Evolutionary conservation across 83 land plant genomes (phyloP).

Genomic region (Picea engelmannii): DNA sequence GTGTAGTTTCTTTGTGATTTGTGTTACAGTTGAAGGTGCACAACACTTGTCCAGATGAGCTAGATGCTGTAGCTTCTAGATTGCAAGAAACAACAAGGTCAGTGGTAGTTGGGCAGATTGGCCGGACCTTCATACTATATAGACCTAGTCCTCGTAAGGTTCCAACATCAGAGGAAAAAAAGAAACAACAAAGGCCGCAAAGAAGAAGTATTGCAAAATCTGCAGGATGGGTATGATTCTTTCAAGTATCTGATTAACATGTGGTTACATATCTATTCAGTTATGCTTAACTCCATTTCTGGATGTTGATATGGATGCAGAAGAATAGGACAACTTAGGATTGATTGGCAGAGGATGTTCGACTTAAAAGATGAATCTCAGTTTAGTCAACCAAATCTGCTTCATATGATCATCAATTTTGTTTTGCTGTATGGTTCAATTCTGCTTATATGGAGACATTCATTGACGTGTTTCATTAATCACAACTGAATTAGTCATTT

Average conservation of each 20-base stretch:
- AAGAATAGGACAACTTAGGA: neutral
- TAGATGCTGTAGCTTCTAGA: slow-evolving; percentile 41
- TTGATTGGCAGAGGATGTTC: neutral
- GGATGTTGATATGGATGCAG: slow-evolving; percentile 4
- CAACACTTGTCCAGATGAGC: slow-evolving; percentile 60
- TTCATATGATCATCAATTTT: neutral
- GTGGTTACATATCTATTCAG: neutral
- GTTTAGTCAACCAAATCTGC: neutral
- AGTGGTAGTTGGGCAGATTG: slow-evolving; percentile 58
- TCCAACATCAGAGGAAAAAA: slow-evolving; percentile 42
- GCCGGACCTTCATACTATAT: slow-evolving; percentile 61
- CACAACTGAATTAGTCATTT: neutral
- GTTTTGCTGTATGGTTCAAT: neutral
- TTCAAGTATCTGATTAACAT: neutral
- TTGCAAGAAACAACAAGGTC: slow-evolving; percentile 61
- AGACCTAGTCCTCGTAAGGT: slow-evolving; percentile 59
- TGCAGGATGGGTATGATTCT: slow-evolving; percentile 6
- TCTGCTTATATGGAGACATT: neutral
- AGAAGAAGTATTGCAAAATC: slow-evolving; percentile 17
- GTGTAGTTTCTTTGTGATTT: neutral
- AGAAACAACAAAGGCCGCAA: slow-evolving; percentile 20
- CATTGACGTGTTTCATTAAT: neutral
- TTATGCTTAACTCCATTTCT: neutral
- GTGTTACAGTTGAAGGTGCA: slow-evolving; percentile 57
- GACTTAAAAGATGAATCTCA: neutral